These are phyloP conservation scores for Diaporthe humulicola DNA, from an alignment of 2,329 filamentous ascomycete species.

Conservation along the genomic window DNA sequence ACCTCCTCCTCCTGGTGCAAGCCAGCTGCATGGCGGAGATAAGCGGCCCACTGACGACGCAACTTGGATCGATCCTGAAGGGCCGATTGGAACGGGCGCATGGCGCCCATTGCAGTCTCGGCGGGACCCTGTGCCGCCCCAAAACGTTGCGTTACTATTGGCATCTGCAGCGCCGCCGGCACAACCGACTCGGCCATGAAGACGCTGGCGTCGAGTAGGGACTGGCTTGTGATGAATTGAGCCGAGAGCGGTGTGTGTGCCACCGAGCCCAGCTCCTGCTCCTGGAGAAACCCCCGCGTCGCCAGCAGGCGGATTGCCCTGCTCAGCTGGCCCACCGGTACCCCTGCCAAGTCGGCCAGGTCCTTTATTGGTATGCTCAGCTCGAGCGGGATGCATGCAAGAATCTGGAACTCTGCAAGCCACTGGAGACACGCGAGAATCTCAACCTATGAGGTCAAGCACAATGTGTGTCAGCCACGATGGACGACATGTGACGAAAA, in stretches of 20 bases:
- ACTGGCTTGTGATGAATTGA: slow-evolving; percentile 51
- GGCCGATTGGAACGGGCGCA: slow-evolving; percentile 34
- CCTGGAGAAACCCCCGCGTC: slow-evolving; percentile 52
- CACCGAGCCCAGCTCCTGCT: slow-evolving; percentile 49
- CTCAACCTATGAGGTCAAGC: neutral
- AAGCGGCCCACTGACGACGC: slow-evolving; percentile 50
- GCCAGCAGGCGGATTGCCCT: slow-evolving; percentile 51
- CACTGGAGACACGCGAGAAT: slow-evolving; percentile 53
- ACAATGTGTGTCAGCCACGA: neutral
- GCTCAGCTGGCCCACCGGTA: slow-evolving; percentile 53
- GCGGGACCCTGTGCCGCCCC: neutral
- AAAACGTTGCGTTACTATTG: slow-evolving; percentile 42
- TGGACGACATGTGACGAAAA: neutral
- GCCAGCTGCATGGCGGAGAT: slow-evolving; percentile 41
- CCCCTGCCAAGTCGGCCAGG: slow-evolving; percentile 55
- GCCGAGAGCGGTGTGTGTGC: slow-evolving; percentile 55
- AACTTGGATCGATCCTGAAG: slow-evolving; percentile 45
- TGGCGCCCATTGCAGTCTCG: slow-evolving; percentile 36
- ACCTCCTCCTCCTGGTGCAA: slow-evolving; percentile 42
- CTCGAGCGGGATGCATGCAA: slow-evolving; percentile 57
- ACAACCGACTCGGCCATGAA: slow-evolving; percentile 53
- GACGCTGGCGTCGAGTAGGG: slow-evolving; percentile 53
- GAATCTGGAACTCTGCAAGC: slow-evolving; percentile 59
- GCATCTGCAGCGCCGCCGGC: slow-evolving; percentile 53
- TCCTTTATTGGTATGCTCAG: slow-evolving; percentile 54